Base-by-base conservation (phyloP, 2,329 filamentous ascomycete genomes). In the Xylariaceae sp. region DNA sequence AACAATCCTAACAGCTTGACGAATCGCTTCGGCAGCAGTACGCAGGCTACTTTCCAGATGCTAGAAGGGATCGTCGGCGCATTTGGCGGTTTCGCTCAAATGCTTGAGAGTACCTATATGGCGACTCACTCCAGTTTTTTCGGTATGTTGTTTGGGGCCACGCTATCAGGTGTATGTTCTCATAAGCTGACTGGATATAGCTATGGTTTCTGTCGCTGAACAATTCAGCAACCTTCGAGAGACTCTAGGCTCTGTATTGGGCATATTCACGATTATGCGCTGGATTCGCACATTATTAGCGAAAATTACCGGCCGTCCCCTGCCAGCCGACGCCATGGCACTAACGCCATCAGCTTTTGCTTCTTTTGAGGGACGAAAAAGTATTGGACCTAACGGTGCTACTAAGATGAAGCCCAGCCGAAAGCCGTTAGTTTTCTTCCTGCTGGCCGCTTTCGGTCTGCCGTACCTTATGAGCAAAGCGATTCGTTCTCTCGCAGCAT, bases 21-120 rank as follows among this genome's bases (percentile, higher is more conserved):
- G n/a, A 90, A 95, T 72, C 88, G 90, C 56, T 97, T 97, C 80
- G 90, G 87, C 72, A 92, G 96, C 74, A 94, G 89, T 78, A 99
- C 95, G 0, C 90, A 94, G 68, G 90, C 93, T 9, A 99, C 94
- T 0, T 99, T 99, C 72, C 94, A 97, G 79, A 91, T 99, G 82
- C 91, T 99, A 55, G 94, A 99, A 77, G 94, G 92, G 67, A 89
- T 99, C 59, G 94, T 99, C 11, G 90, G 91, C 23, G 92, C 94
- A 2, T 99, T 99, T 78, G 92, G 92, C 17, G 94, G 95, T 0
- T 97, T 99, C 72, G 91, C 95, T 10, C 94, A 99, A 78, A 99
- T 99, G 94, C 82, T 99, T 34, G 94, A 99, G 77, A 97, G 94
- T 79, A 97, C 94, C 9, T 99, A 97, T 70, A 99, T 99, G 95